phyloP scores from a whole-genome alignment of 2,329 filamentous ascomycete species.

The Emmonsia crescens region DNA sequence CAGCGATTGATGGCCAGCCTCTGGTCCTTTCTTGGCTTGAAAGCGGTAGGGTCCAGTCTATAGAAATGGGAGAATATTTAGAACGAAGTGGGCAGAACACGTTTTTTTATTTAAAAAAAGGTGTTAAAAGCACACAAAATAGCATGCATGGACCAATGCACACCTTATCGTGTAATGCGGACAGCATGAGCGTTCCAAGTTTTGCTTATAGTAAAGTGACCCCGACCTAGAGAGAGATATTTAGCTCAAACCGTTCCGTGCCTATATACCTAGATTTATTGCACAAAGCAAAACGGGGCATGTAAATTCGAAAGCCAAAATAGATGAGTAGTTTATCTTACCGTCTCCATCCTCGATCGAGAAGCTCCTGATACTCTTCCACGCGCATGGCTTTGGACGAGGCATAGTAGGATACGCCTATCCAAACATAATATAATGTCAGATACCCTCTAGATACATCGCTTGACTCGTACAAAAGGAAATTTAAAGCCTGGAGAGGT shows the following conservation, averaged over 20 bases:
- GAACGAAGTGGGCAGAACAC: background rate
- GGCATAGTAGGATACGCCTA: conserved; percentile 38
- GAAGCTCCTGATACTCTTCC: conserved; percentile 37
- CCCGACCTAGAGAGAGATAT: conserved; percentile 30
- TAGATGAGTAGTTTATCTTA: conserved; percentile 14
- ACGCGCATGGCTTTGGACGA: conserved; percentile 34
- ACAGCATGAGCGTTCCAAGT: conserved; percentile 69
- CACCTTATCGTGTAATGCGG: conserved; percentile 58
- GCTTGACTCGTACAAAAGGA: background rate
- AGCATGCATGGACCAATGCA: background rate
- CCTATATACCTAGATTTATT: background rate
- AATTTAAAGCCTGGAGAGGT: conserved; percentile 2
- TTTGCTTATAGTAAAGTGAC: conserved; percentile 40
- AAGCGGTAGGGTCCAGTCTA: conserved; percentile 34
- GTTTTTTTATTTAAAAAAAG: background rate
- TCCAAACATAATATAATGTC: background rate
- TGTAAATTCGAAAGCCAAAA: conserved; percentile 1
- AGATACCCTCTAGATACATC: background rate
- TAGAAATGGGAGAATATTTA: background rate
- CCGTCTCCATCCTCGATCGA: conserved; percentile 41
- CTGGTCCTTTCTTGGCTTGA: conserved; percentile 36
- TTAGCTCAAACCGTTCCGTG: conserved; percentile 4
- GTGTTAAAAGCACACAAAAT: background rate
- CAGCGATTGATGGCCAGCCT: conserved; percentile 38
- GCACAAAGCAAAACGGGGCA: conserved; percentile 1